A percentile compares a stretch with the other conserved stretches of the same genome.
Conservation (phyloP, 1,139 yeast species). For the Geotrichum bryndzae region DNA sequence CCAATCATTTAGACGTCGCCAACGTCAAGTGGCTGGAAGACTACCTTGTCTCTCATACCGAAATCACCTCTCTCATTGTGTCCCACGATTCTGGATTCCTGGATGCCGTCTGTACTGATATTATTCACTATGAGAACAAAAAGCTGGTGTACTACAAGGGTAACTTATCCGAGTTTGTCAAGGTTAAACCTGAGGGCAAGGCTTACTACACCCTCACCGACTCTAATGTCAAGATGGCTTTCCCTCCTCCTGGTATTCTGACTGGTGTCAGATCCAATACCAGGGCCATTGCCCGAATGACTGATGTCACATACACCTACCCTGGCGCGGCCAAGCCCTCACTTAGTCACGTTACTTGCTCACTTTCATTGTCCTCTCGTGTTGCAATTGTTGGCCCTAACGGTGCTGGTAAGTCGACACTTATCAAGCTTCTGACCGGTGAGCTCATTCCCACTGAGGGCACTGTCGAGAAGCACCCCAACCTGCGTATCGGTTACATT, state of each 20-base stretch:
- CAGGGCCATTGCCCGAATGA: conserved; percentile 89
- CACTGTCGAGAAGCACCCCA: conserved; percentile 94
- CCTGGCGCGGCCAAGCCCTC: conserved; percentile 90
- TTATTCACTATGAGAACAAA: conserved; percentile 93
- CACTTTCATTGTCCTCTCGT: conserved; percentile 85
- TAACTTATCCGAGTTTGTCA: conserved; percentile 86
- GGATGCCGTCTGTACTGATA: conserved; percentile 93
- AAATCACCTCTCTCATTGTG: conserved; percentile 89
- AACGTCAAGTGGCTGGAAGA: conserved; percentile 94
- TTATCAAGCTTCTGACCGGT: conserved; percentile 87
- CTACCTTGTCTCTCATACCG: conserved; percentile 66
- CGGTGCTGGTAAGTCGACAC: conserved; percentile 98
- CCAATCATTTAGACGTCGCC: conserved; percentile 92
- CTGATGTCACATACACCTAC: conserved; percentile 78
- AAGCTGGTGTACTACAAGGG: conserved; percentile 95
- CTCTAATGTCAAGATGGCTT: conserved; percentile 89
- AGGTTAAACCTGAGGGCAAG: conserved; percentile 91
- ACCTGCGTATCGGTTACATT: conserved; percentile 94
- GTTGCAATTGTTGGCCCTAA: conserved; percentile 96
- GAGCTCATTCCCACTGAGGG: conserved; percentile 84
- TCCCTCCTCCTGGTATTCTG: conserved; percentile 96
- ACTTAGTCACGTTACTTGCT: conserved; percentile 70
- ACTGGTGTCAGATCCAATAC: conserved; percentile 95
- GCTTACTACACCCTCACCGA: conserved; percentile 94
- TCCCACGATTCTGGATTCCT: conserved; percentile 97